Evolutionary conservation across 306 rosid species (phyloP).

Genomic region (Corylus americana): DNA sequence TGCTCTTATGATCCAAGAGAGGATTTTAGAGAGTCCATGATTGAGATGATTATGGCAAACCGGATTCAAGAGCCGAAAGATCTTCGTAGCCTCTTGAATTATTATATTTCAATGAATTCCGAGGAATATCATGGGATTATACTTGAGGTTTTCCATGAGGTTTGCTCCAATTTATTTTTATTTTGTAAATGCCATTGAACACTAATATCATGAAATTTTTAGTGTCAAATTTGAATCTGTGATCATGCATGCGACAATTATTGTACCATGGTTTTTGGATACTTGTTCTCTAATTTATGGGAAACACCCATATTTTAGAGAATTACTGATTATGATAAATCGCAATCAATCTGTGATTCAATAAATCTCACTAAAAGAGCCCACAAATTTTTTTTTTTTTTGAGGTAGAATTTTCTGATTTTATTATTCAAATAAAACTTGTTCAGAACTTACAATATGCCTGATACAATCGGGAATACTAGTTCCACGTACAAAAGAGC

Average conservation of each 20-base stretch:
- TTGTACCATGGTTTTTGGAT: background rate
- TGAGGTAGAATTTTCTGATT: no score
- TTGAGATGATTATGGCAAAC: slow-evolving; percentile 72
- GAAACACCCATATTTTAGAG: background rate
- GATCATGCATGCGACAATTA: background rate
- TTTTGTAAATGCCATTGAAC: slow-evolving; percentile 55
- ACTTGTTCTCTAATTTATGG: background rate
- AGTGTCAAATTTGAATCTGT: background rate
- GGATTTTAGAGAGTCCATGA: slow-evolving; percentile 82
- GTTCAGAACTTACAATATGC: no score
- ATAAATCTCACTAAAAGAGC: background rate
- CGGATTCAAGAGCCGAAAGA: slow-evolving; percentile 68
- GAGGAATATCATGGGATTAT: slow-evolving; percentile 56
- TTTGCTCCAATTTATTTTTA: slow-evolving; percentile 67
- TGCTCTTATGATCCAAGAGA: slow-evolving; percentile 75
- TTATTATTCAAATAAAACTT: no score
- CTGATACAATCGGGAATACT: no score
- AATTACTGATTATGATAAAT: background rate
- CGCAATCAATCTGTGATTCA: background rate
- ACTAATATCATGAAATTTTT: background rate
- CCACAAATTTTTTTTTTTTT: no score
- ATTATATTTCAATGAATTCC: slow-evolving; percentile 79
- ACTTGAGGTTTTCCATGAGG: slow-evolving; percentile 73
- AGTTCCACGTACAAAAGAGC: no score
- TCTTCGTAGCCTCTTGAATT: slow-evolving; percentile 79